phyloP scores from a whole-genome alignment of 2,329 filamentous ascomycete genomes.

The Trichoderma breve region DNA sequence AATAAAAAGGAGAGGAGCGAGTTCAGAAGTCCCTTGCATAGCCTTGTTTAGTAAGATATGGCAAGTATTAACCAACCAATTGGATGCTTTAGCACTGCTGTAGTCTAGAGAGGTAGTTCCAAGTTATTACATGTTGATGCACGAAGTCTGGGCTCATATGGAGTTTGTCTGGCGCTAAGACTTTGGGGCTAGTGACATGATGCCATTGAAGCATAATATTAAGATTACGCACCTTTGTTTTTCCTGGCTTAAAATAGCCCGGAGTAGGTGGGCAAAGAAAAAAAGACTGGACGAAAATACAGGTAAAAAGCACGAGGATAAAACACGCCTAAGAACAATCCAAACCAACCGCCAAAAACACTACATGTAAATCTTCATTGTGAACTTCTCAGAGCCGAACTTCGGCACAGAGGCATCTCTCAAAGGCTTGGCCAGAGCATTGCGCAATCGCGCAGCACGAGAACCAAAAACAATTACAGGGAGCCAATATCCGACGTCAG shows the following conservation, averaged over 20 bases:
- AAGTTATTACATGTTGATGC: neutral
- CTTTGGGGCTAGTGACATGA: neutral
- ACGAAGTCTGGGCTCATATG: neutral
- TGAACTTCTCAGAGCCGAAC: neutral
- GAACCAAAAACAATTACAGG: neutral
- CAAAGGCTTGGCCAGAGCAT: neutral
- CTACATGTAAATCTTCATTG: neutral
- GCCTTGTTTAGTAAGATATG: neutral
- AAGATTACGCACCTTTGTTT: slow-evolving; percentile 9
- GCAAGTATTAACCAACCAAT: neutral
- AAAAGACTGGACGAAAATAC: neutral
- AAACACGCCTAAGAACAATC: neutral
- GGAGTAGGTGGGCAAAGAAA: neutral
- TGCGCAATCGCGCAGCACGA: slow-evolving; percentile 6
- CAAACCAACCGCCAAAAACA: neutral
- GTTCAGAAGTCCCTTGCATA: neutral
- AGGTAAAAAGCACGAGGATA: neutral
- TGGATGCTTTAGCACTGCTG: neutral
- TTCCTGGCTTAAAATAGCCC: neutral
- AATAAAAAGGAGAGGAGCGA: neutral
- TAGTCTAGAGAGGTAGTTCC: neutral
- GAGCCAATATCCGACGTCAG: neutral
- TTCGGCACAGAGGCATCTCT: neutral
- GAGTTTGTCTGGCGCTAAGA: neutral
- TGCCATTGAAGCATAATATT: slow-evolving; percentile 16